Base-by-base conservation (phyloP, 495 filamentous ascomycete species). In the Apodospora peruviana region DNA sequence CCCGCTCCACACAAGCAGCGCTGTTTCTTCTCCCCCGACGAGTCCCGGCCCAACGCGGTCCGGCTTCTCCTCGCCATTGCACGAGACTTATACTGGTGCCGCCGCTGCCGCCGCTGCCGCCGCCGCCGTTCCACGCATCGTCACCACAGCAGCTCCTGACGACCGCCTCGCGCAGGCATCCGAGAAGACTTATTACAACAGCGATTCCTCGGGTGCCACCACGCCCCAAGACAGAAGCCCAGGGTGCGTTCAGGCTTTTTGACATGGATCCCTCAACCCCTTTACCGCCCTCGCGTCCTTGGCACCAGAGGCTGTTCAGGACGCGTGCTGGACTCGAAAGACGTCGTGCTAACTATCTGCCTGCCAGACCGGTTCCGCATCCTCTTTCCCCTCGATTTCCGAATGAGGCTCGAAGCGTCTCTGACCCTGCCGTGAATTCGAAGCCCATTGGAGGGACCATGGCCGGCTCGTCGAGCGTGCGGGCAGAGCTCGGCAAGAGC, bases 341-440 rank as follows among this genome's bases (percentile, higher is more conserved):
- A 48, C 70, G 57, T 43, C 41, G 50, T 47, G 56, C 60, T 67
- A 46, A 70, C 59, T 43, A 43, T n/a, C 21, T 45, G 19, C 42
- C 39, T 47, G 41, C 39, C 50, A 71, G 69, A 59, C 55, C 65
- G 47, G 60, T 43, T 44, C 58, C 48, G 20, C 60, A 57, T 40
- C 55, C 54, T 48, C 55, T 44, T 22, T 63, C 60, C 9, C 55
- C 51, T 25, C 55, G 48, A 32, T 56, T 60, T 57, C 62, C 71
- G 70, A 69, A 75, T 74, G 72, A 73, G 47, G 59, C 43, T 45
- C 65, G 61, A 48, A 61, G 60, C 48, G 57, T 59, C 48, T 66
- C 70, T 53, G 62, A 66, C 29, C 51, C 62, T 37, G 47, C 57
- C 53, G 55, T 63, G 56, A 63, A 57, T 41, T 53, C 57, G 27